Conservation (phyloP, 2,329 filamentous ascomycete genomes). For the Allantophomopsis lycopodina region DNA sequence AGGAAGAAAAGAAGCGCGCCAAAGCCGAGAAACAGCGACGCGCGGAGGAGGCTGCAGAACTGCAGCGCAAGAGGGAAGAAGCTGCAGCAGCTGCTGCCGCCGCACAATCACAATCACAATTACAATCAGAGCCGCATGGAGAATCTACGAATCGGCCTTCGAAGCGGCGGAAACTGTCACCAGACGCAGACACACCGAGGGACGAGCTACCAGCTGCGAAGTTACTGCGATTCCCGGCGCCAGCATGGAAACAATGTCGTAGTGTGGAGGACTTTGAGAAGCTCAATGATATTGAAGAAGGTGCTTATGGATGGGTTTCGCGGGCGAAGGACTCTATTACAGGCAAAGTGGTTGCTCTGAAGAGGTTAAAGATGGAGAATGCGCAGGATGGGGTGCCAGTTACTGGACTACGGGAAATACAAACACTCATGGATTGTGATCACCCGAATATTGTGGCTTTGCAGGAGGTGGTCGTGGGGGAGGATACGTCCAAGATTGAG, state of each 20-base stretch:
- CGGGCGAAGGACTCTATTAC: constrained; percentile 63
- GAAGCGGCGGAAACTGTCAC: constrained; percentile 44
- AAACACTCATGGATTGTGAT: constrained; percentile 67
- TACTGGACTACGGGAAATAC: constrained; percentile 86
- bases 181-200: constrained; percentile 13
- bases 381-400: constrained; percentile 67
- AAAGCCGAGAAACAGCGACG: constrained; percentile 72
- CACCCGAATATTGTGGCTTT: constrained; percentile 76
- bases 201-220: constrained; percentile 28
- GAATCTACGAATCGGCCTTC: constrained; percentile 34
- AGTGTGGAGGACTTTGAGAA: constrained; percentile 83
- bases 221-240: constrained; percentile 58
- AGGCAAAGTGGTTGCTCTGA: constrained; percentile 76
- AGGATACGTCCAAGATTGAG: constrained; percentile 36
- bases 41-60: constrained; percentile 33
- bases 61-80: constrained; percentile 17
- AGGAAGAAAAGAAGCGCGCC: constrained; percentile 74
- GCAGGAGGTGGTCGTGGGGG: constrained; percentile 72
- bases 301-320: constrained; percentile 89
- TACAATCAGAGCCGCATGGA: constrained; percentile 13
- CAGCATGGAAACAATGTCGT: constrained; percentile 54
- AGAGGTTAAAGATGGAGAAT: constrained; percentile 82
- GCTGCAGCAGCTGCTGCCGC: constrained; percentile 20
- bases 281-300: constrained; percentile 94
- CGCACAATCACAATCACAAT: constrained; percentile 15